Evolutionary conservation across 305 asterid genomes (phyloP), one percentile per base, ranked within the genome.

Genomic region (Fraxinus angustifolia): DNA sequence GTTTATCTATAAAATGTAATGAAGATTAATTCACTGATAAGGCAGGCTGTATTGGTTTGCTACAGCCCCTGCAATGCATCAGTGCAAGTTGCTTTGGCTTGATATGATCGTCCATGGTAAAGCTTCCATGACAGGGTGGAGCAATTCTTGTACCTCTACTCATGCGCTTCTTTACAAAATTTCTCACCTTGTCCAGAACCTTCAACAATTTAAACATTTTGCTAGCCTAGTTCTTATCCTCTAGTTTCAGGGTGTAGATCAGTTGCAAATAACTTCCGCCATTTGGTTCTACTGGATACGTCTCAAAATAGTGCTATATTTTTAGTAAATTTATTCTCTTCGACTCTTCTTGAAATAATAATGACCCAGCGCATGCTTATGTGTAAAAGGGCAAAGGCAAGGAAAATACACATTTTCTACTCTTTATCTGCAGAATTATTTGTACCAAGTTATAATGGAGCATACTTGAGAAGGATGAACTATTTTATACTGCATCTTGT

Each of bases 21-120:
- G 73, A 19, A 26, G 73, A 65, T 65, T 10, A 65, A 73, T 80
- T 60, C 75, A 70, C 73, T 78, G 56, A 53, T 21, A 40, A 23
- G 10, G 48, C 67, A 36, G 14, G 26, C 19, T 75, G 33, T 33
- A 26, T 76, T 36, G 38, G 4, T 53, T 12, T 17, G 65, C 12
- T 40, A 45, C 6, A 10, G 3, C 23, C 67, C 19, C 19, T 45
- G 35, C 12, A 10, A 53, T 42, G 62, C 67, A 40, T 75, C 16
- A 34, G 10, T 10, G 6, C 28, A 42, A 36, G 40, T 45, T 75
- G 19, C 23, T 38, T 12, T 40, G 30, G 65, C 65, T 19, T 19
- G 17, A 38, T 23, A 19, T 21, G 17, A 16, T 74, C 58, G 19
- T 21, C 17, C 58, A 38, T 38, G 14, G 7, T 6, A 14, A 23